phyloP scores from a whole-genome alignment of 495 filamentous ascomycete genomes.

The Lichina pygmaea region DNA sequence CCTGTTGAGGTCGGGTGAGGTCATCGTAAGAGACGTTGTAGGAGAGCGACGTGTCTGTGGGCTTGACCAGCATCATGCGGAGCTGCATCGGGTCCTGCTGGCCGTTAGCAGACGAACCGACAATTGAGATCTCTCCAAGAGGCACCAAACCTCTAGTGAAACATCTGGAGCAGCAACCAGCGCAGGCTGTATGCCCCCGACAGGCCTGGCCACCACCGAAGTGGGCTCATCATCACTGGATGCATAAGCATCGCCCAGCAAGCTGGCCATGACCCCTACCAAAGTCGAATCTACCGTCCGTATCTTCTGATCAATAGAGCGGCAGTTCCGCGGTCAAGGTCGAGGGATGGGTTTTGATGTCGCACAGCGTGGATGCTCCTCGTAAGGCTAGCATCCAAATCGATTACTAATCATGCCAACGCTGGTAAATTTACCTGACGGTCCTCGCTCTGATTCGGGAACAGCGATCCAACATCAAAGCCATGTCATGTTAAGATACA shows the following conservation, averaged over 20 bases:
- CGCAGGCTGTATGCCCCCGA: not conserved
- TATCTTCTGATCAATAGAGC: too few relatives aligned
- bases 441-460: too few relatives aligned
- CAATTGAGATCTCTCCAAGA: not conserved
- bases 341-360: too few relatives aligned
- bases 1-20: slow-evolving; percentile 37
- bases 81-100: slow-evolving; percentile 26
- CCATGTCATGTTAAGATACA: too few relatives aligned
- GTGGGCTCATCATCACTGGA: slow-evolving; percentile 22
- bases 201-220: too few relatives aligned
- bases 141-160: slow-evolving; percentile 35
- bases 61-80: slow-evolving; percentile 28
- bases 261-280: slow-evolving; percentile 15
- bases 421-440: too few relatives aligned
- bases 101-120: not conserved
- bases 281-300: too few relatives aligned
- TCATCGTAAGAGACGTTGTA: slow-evolving; percentile 46
- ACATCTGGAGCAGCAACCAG: slow-evolving; percentile 29
- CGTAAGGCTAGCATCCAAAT: too few relatives aligned
- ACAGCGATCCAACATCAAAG: too few relatives aligned
- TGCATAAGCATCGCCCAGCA: slow-evolving; percentile 22
- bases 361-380: too few relatives aligned
- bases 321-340: too few relatives aligned
- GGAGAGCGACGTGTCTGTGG: slow-evolving; percentile 23
- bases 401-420: too few relatives aligned